Evolutionary conservation across 2,329 filamentous ascomycete genomes (phyloP).

Genomic region (Beauveria sp.): DNA sequence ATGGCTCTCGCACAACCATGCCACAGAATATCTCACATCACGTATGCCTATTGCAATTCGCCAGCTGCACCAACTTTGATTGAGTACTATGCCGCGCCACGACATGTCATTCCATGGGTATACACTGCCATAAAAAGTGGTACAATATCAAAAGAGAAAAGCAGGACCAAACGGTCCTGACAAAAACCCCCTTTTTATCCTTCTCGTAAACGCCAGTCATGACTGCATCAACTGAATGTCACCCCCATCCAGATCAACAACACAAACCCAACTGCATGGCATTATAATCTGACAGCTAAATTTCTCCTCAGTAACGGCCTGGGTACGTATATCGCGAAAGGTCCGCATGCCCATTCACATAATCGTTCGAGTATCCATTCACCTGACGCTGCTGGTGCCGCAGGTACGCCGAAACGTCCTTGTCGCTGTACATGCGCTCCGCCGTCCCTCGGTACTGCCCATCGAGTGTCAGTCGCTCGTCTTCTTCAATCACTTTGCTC

Average conservation of each 20-base stretch:
- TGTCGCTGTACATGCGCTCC: background rate
- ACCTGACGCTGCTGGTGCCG: slow-evolving; percentile 5
- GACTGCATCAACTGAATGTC: background rate
- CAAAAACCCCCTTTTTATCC: background rate
- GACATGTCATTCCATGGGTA: background rate
- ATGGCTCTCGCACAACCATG: too few relatives aligned
- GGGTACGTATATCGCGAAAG: background rate
- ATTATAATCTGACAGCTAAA: background rate
- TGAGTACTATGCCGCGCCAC: background rate
- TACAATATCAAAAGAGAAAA: background rate
- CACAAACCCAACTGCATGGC: background rate
- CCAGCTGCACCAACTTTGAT: background rate
- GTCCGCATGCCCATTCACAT: slow-evolving; percentile 1
- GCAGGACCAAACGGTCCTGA: background rate
- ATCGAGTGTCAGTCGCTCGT: background rate
- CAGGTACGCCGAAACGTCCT: slow-evolving; percentile 4
- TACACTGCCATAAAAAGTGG: background rate
- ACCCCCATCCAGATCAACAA: background rate
- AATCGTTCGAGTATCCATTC: slow-evolving; percentile 4
- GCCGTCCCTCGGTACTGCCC: background rate
- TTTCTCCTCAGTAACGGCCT: background rate
- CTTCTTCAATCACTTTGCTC: background rate
- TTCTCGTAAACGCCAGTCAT: background rate
- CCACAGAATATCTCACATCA: background rate
- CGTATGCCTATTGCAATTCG: background rate